Evolutionary conservation across 352 stramenopile species (phyloP), one percentile per base, ranked within the genome.

Genomic region (Aphanomyces stellatus): DNA sequence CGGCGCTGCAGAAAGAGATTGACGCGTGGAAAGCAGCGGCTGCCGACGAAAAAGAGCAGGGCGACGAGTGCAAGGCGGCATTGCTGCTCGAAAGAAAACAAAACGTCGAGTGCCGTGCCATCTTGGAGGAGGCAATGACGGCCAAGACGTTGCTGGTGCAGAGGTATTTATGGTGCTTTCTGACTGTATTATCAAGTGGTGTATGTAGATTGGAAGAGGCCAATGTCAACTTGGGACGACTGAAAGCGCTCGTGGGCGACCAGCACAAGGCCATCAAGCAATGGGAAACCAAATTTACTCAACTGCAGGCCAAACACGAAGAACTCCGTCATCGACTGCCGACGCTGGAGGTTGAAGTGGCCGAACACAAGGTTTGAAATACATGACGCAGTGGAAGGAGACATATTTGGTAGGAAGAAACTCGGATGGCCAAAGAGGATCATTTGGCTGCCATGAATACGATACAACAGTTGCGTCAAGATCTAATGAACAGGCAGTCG

Each of bases 141-240:
- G 55, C 55, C 19, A 63, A 63, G 25, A 63, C 55, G 4, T 5
- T 63, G n/a, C 33, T 63, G 1, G 22, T 63, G 4, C 55, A 63
- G 40, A 22, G 46, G 17, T 53, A 2, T 28, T 53, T 53, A 28
- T 28, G 17, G 46, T 53, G 46, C 46, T 19, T n/a, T 2, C n/a
- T 53, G 46, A 28, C 46, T 13, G 7, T 1, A 2, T 22, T n/a
- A n/a, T n/a, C n/a, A n/a, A n/a, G n/a, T n/a, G n/a, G n/a, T n/a
- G n/a, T n/a, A n/a, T 53, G n/a, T 33, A 63, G 55, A 27, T 22
- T 63, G 19, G 55, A 63, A 48, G 33, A 63, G 41, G 55, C 55
- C 19, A 49, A 25, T 42, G 34, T 63, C 5, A 27, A 63, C 35
- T 17, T 63, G 33, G 55, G 55, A 10, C 55, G 55, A 24, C 55